These are phyloP conservation scores for Poteriospumella lacustris DNA, from an alignment of 108 stramenopile species.

Conservation along the genomic window DNA sequence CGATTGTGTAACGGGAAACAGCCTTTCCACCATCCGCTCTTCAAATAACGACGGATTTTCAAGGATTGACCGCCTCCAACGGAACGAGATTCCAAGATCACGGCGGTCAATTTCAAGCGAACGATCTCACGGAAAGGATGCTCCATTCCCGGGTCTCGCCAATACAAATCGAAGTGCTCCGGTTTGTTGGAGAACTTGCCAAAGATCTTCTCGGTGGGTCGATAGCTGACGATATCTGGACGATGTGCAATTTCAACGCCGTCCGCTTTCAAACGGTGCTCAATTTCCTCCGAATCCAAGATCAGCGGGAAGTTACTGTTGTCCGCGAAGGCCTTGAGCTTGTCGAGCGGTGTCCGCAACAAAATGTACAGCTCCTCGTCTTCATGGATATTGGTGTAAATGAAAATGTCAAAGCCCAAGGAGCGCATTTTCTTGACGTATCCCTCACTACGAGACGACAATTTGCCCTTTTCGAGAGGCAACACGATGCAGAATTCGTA, in stretches of 20 bases:
- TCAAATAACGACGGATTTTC: background rate
- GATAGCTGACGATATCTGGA: background rate
- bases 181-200: conserved; percentile 16
- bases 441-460: background rate
- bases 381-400: background rate
- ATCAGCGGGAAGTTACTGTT: background rate
- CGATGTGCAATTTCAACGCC: background rate
- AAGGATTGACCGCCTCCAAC: background rate
- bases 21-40: background rate
- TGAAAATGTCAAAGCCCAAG: conserved; percentile 12
- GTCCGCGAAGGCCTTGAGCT: background rate
- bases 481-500: conserved; percentile 27
- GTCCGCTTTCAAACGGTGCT: background rate
- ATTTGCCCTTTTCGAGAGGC: conserved; percentile 9
- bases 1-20: conserved; percentile 24
- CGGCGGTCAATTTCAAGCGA: conserved; percentile 9
- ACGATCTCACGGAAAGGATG: conserved; percentile 21
- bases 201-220: background rate
- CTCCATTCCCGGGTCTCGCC: background rate
- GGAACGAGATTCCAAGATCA: conserved; percentile 2
- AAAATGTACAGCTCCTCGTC: background rate
- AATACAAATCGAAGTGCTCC: background rate
- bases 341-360: background rate
- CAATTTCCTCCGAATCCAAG: conserved; percentile 1
- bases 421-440: background rate